Percentiles rank a stretch among this genome's conserved stretches.
Evolutionary conservation across 1,139 yeast species (phyloP).

Genomic region (Williopsis jadinii): DNA sequence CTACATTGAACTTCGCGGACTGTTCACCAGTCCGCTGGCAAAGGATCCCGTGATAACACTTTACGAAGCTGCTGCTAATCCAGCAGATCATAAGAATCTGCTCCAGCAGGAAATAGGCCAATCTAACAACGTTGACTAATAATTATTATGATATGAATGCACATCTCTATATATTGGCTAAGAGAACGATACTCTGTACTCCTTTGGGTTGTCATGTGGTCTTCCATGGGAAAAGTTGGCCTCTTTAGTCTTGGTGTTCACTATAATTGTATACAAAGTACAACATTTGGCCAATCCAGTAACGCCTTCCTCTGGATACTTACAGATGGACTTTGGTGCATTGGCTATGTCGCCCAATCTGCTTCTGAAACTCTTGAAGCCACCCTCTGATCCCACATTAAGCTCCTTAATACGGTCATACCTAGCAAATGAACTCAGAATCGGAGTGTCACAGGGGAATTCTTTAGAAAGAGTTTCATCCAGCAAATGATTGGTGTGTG

Average conservation of each 20-base stretch:
- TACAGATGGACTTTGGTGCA: conserved; percentile 11
- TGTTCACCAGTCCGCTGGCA: conserved; percentile 46
- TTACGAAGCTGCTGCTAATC: conserved; percentile 91
- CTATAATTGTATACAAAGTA: conserved; percentile 17
- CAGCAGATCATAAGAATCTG: conserved; percentile 70
- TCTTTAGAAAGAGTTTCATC: conserved; percentile 3
- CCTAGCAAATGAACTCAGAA: conserved; percentile 12
- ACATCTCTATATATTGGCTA: conserved; percentile 32
- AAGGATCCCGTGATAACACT: conserved; percentile 67
- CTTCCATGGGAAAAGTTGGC: conserved; percentile 13
- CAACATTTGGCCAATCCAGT: conserved; percentile 10
- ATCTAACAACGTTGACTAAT: conserved; percentile 30
- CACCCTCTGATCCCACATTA: conserved; percentile 6
- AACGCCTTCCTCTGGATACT: conserved; percentile 5
- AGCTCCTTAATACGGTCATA: conserved; percentile 11
- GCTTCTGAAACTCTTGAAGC: conserved; percentile 7
- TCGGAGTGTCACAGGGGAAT: conserved; percentile 8
- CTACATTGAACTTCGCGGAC: conserved; percentile 80
- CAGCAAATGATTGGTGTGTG: conserved; percentile 19
- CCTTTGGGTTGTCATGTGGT: conserved; percentile 10
- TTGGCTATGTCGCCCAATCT: conserved; percentile 12
- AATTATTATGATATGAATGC: conserved; percentile 21
- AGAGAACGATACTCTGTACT: conserved; percentile 10
- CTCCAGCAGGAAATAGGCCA: conserved; percentile 20
- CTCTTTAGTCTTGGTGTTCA: conserved; percentile 8